Percentiles rank a stretch among this genome's conserved stretches.
phyloP scores from a whole-genome alignment of 768 basidiomycete genomes.

The Mrakia blollopis region DNA sequence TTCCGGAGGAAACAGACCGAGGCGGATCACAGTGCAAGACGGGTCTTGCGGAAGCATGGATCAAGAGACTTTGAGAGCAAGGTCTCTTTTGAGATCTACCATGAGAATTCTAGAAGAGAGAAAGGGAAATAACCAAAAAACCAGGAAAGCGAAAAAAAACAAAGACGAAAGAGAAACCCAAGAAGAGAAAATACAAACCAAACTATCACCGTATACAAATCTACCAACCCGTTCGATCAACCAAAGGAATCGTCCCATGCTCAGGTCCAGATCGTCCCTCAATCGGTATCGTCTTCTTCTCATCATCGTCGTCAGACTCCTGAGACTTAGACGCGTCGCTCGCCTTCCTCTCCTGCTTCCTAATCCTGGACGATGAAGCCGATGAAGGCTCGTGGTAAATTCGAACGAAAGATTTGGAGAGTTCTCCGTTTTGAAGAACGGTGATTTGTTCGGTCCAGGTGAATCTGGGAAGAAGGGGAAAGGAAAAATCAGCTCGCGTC shows the following conservation, averaged over 20 bases:
- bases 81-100: too few relatives aligned
- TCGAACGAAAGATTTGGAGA: slow-evolving; percentile 12
- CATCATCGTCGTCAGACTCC: background rate
- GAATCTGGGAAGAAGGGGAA: background rate
- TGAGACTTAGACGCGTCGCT: background rate
- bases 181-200: too few relatives aligned
- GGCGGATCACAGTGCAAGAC: too few relatives aligned
- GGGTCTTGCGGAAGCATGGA: too few relatives aligned
- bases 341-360: background rate
- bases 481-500: background rate
- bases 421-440: slow-evolving; percentile 7
- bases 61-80: too few relatives aligned
- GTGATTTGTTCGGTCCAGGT: slow-evolving; percentile 12
- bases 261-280: background rate
- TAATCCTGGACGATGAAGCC: too few relatives aligned
- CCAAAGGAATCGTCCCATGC: background rate
- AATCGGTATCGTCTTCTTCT: background rate
- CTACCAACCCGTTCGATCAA: background rate
- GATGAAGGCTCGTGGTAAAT: background rate
- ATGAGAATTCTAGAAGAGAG: too few relatives aligned
- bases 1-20: too few relatives aligned
- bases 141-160: too few relatives aligned
- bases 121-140: too few relatives aligned
- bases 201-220: too few relatives aligned
- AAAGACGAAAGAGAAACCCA: too few relatives aligned